Percentiles rank a stretch among this genome's conserved stretches.
These are phyloP conservation scores for Tulasnella sp. DNA, from an alignment of 768 basidiomycete genomes.

Conservation along the genomic window DNA sequence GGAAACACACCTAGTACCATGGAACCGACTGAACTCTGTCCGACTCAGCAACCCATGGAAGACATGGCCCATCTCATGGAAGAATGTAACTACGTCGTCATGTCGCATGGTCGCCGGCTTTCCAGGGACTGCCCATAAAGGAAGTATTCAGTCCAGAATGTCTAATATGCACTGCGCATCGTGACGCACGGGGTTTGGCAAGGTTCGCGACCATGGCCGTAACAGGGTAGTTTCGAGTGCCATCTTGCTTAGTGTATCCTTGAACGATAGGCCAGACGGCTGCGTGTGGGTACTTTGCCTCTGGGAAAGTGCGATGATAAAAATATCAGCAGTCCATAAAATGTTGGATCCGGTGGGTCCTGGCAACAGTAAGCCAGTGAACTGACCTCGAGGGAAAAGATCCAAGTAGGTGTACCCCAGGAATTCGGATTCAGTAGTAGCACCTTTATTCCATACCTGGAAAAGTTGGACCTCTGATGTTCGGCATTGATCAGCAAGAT, in stretches of 20 bases:
- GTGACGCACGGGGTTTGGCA: constrained; percentile 66
- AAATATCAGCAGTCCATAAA: too few species aligned
- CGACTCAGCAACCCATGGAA: constrained; percentile 47
- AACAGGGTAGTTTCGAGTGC: constrained; percentile 58
- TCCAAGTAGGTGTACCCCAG: constrained; percentile 83
- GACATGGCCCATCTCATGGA: constrained; percentile 73
- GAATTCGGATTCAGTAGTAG: constrained; percentile 58
- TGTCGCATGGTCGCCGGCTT: constrained; percentile 53
- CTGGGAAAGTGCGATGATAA: constrained; percentile 28
- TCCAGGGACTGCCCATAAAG: neutral
- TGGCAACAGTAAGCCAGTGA: constrained; percentile 7
- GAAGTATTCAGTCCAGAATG: too few species aligned
- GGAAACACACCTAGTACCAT: constrained; percentile 50
- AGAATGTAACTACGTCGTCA: constrained; percentile 80
- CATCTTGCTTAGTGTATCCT: constrained; percentile 44
- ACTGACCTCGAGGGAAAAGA: constrained; percentile 67
- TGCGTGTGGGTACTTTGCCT: constrained; percentile 73
- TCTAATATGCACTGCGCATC: too few species aligned
- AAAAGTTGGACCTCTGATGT: constrained; percentile 66
- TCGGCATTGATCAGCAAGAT: constrained; percentile 5
- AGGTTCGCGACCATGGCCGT: constrained; percentile 86
- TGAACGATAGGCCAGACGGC: constrained; percentile 71
- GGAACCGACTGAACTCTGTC: constrained; percentile 66
- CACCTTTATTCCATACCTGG: constrained; percentile 72
- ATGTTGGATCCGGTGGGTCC: too few species aligned